Conservation (phyloP, 345 rosid genomes). For the Excoecaria cochinchinensis region DNA sequence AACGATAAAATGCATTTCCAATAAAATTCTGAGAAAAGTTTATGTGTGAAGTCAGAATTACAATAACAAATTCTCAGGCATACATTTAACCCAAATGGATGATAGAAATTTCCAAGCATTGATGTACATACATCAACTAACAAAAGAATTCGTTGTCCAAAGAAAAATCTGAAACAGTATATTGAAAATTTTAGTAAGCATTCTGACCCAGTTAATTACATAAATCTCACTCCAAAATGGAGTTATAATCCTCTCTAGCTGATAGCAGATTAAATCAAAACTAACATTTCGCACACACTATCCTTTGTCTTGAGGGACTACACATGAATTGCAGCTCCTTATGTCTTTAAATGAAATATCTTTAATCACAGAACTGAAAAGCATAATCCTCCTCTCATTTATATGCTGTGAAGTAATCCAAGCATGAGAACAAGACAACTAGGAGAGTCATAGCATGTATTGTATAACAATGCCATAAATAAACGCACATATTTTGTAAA, state of each 20-base stretch:
- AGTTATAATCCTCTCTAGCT: background rate
- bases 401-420: background rate
- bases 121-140: background rate
- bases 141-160: background rate
- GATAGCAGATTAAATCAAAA: background rate
- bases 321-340: background rate
- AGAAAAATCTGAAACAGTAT: background rate
- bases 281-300: background rate
- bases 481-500: too few species aligned
- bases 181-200: background rate
- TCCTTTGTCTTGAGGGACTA: background rate
- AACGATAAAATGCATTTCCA: background rate
- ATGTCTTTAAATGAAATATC: background rate
- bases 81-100: background rate
- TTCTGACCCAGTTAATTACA: background rate
- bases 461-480: background rate
- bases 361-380: background rate
- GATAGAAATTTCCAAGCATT: background rate
- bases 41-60: background rate
- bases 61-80: background rate
- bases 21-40: background rate
- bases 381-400: background rate
- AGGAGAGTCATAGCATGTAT: background rate
- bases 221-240: background rate
- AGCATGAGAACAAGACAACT: background rate